Evolutionary conservation across 1,284 basidiomycete genomes (phyloP).

Genomic region (Caloboletus inedulis): DNA sequence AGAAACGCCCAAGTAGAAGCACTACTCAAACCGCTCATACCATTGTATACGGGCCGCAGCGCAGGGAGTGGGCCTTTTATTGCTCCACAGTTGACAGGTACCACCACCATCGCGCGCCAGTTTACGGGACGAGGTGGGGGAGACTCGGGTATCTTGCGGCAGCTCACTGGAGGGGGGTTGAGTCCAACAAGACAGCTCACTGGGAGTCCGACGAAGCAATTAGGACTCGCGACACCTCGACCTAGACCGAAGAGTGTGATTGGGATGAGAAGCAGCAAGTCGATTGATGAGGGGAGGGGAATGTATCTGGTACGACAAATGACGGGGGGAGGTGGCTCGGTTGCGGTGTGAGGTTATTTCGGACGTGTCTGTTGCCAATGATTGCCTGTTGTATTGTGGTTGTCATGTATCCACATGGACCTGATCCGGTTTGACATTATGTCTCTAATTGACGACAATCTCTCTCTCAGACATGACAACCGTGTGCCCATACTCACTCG

Average conservation of each 20-base stretch:
- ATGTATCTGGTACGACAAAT: constrained; percentile 68
- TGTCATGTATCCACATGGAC: constrained; percentile 22
- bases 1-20: constrained; percentile 45
- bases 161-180: constrained; percentile 63
- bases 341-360: constrained; percentile 21
- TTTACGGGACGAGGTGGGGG: constrained; percentile 59
- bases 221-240: constrained; percentile 35
- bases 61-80: constrained; percentile 37
- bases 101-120: constrained; percentile 69
- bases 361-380: background rate
- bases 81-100: constrained; percentile 58
- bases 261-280: constrained; percentile 54
- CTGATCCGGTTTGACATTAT: background rate
- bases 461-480: constrained; percentile 14
- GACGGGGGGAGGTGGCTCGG: constrained; percentile 50
- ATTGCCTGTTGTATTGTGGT: constrained; percentile 2
- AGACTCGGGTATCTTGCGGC: constrained; percentile 49
- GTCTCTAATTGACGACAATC: background rate
- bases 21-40: constrained; percentile 42
- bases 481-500: no score
- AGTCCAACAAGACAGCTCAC: constrained; percentile 56
- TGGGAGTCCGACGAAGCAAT: constrained; percentile 57
- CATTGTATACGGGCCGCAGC: constrained; percentile 46
- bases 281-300: constrained; percentile 58
- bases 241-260: constrained; percentile 64